Evolutionary conservation across 257 asterid genomes (phyloP).

Genomic region (Solanum microdontum): DNA sequence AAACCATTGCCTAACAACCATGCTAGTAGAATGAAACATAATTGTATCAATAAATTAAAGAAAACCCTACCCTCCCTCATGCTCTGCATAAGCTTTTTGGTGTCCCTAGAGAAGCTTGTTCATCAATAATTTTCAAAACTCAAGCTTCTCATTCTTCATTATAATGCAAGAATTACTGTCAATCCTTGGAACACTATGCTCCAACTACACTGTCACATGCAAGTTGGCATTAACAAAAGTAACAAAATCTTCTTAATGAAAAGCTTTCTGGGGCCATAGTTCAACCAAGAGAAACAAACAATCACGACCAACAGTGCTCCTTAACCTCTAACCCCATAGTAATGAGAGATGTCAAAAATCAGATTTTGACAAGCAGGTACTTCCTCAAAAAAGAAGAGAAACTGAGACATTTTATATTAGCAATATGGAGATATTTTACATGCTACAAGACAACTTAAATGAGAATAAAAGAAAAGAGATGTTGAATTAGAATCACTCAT

Average conservation of each 20-base stretch:
- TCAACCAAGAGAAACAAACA: neutral
- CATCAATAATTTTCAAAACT: neutral
- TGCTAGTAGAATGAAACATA: neutral
- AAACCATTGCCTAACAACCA: neutral
- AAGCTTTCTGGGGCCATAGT: neutral
- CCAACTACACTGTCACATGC: neutral
- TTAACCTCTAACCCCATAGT: neutral
- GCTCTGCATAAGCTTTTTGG: neutral
- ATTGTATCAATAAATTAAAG: neutral
- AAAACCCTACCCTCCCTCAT: neutral
- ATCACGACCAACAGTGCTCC: neutral
- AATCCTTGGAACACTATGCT: neutral
- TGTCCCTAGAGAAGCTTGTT: neutral
- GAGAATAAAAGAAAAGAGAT: neutral
- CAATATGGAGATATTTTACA: neutral
- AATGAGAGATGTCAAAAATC: neutral
- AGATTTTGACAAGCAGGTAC: neutral
- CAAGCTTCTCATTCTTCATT: neutral
- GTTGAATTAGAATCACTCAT: too few species aligned
- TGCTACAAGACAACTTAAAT: neutral
- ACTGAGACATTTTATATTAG: neutral
- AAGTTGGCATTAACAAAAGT: neutral
- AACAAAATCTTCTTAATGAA: neutral
- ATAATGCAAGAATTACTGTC: neutral
- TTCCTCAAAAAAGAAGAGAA: neutral